A percentile compares a stretch with the other conserved stretches of the same genome.
These are phyloP conservation scores for Ophiocordyceps camponoti-floridani DNA, from an alignment of 2,329 filamentous ascomycete species.

Conservation along the genomic window DNA sequence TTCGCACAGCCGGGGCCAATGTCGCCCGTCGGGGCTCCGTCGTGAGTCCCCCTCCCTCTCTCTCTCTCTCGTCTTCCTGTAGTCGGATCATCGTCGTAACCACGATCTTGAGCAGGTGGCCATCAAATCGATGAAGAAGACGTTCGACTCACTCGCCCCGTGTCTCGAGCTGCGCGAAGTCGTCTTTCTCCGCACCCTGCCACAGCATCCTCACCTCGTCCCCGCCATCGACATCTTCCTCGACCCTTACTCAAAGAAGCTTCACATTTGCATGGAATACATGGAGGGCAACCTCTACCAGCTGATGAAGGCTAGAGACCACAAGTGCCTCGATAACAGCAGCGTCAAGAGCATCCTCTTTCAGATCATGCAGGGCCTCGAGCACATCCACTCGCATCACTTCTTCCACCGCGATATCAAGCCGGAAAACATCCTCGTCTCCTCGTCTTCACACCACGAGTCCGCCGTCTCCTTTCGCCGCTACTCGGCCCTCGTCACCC, in stretches of 20 bases:
- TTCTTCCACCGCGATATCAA: slow-evolving; percentile 88
- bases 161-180: slow-evolving; percentile 92
- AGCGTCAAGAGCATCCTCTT: slow-evolving; percentile 97
- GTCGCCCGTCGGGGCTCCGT: slow-evolving; percentile 81
- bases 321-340: slow-evolving; percentile 76
- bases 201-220: slow-evolving; percentile 80
- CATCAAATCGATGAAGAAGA: slow-evolving; percentile 99
- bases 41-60: slow-evolving; percentile 36
- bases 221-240: slow-evolving; percentile 96
- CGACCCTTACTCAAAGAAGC: slow-evolving; percentile 85
- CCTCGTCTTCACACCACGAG: slow-evolving; percentile 73
- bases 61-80: too few species aligned
- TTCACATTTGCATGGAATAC: slow-evolving; percentile 98
- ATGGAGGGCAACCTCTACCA: slow-evolving; percentile 99
- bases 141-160: slow-evolving; percentile 77
- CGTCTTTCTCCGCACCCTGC: slow-evolving; percentile 83
- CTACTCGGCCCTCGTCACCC: slow-evolving; percentile 85
- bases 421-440: slow-evolving; percentile 41
- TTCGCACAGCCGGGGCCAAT: slow-evolving; percentile 75
- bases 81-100: too few species aligned
- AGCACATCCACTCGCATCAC: slow-evolving; percentile 91
- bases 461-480: slow-evolving; percentile 71
- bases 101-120: too few species aligned
- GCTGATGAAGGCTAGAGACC: slow-evolving; percentile 93
- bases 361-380: slow-evolving; percentile 88